Base-by-base conservation (phyloP, 1,139 yeast genomes). In the Kurtzmaniella natalensis region DNA sequence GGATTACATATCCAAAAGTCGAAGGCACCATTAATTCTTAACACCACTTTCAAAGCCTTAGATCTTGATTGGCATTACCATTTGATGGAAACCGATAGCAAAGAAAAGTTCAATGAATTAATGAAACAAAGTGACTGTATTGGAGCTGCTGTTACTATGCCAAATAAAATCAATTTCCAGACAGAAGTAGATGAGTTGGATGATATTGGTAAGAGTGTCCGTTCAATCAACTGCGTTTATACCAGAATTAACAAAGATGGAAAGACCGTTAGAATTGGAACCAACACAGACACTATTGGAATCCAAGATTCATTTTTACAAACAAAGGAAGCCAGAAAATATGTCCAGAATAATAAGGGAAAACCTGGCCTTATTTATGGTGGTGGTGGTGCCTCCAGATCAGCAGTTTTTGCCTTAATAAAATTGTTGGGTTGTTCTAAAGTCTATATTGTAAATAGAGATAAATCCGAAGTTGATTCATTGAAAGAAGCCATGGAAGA, bases 351-450 rank as follows among this genome's bases (percentile, higher is more conserved):
- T 26, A 19, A 24, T 7, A 31, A 36, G 15, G 42, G 46, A 3
- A 38, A 30, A 11, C 53, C 58, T 0, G 62, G 61, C 4, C 40
- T 57, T 36, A 60, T 57, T 1, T 57, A 56, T 35, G 61, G 63
- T 9, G 62, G 61, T 4, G 62, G 63, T 10, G 63, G 63, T 5
- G 62, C 63, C 10, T 54, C 57, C 28, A 41, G 61, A 22, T 54
- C 60, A 2, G 62, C 62, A 1, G 55, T 57, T 5, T 57, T 45
- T 36, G 58, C 61, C 2, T 45, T 57, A 30, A 39, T 48, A 30
- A 40, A 48, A 25, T 51, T 45, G 27, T 42, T 56, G 36, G 48
- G 47, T 5, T 56, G 62, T 35, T 30, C 47, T 22, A 39, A 37
- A 17, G 42, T 57, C 9, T 57, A 57, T 37, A 47, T 56, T 19